Evolutionary conservation across 768 basidiomycete species (phyloP).

Genomic region (Hebeloma cylindrosporum): DNA sequence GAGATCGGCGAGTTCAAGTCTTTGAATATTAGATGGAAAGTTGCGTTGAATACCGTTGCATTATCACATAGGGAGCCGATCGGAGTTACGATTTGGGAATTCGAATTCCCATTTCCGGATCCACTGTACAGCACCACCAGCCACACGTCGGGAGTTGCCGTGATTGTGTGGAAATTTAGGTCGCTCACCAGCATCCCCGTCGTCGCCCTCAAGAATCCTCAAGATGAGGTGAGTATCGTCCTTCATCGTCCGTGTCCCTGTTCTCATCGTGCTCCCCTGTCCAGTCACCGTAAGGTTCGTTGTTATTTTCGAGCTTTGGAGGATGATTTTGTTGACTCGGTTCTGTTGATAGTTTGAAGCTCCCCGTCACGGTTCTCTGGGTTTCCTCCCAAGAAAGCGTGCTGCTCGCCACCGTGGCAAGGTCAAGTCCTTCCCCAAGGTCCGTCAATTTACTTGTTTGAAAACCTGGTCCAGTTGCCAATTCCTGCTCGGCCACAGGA

Average conservation of each 20-base stretch:
- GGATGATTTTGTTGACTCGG: slow-evolving; percentile 11
- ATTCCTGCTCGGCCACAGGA: slow-evolving; percentile 54
- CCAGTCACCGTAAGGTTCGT: slow-evolving; percentile 85
- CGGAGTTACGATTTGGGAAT: slow-evolving; percentile 15
- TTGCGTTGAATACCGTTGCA: too few relatives aligned
- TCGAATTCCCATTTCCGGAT: slow-evolving; percentile 14
- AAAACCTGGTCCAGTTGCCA: slow-evolving; percentile 9
- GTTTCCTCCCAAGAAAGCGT: slow-evolving; percentile 96
- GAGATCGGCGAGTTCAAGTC: too few relatives aligned
- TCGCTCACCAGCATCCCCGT: slow-evolving; percentile 33
- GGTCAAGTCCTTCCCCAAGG: slow-evolving; percentile 99
- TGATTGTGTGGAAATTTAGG: slow-evolving; percentile 25
- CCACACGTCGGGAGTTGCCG: slow-evolving; percentile 42
- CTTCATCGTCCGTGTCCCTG: not conserved
- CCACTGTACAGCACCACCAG: slow-evolving; percentile 43
- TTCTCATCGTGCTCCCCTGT: slow-evolving; percentile 14
- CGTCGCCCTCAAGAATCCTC: slow-evolving; percentile 44
- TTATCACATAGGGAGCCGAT: too few relatives aligned
- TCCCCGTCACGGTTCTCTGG: slow-evolving; percentile 96
- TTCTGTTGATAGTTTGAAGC: slow-evolving; percentile 79
- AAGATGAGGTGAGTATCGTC: slow-evolving; percentile 61
- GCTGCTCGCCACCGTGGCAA: slow-evolving; percentile 97
- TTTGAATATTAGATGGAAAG: too few relatives aligned
- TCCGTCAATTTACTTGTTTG: slow-evolving; percentile 34
- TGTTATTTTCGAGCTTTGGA: slow-evolving; percentile 4